phyloP scores from a whole-genome alignment of 2,329 filamentous ascomycete species.

The Phialemoniopsis sp. region DNA sequence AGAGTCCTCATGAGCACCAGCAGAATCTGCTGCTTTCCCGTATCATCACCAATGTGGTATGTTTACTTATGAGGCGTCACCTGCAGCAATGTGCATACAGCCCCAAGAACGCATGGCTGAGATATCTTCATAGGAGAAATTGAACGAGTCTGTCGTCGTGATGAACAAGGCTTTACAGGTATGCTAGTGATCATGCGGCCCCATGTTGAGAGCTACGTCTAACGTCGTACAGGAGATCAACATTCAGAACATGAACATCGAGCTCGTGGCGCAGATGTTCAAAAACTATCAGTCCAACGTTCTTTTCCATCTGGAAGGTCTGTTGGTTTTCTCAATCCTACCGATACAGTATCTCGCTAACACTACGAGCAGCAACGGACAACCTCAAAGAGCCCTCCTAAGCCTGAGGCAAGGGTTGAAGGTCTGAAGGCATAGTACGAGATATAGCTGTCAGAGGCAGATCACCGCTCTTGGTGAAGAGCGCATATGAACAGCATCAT shows the following conservation, averaged over 20 bases:
- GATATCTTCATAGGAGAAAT: constrained; percentile 68
- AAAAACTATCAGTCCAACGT: constrained; percentile 99
- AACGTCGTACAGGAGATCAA: constrained; percentile 74
- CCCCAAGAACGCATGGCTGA: constrained; percentile 5
- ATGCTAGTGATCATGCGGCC: constrained; percentile 11
- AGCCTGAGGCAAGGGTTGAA: neutral
- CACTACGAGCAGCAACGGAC: constrained; percentile 6
- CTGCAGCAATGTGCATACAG: constrained; percentile 26
- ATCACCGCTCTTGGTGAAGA: no score
- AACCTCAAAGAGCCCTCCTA: constrained; percentile 11
- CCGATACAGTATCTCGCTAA: neutral
- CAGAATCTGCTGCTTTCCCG: constrained; percentile 89
- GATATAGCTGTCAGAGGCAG: no score
- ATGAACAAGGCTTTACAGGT: constrained; percentile 92
- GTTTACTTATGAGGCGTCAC: no score
- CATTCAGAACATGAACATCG: constrained; percentile 97
- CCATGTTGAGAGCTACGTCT: neutral
- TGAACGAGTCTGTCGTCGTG: constrained; percentile 89
- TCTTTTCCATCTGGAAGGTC: constrained; percentile 94
- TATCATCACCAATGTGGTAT: constrained; percentile 95
- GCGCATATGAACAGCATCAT: no score
- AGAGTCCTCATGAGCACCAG: constrained; percentile 96
- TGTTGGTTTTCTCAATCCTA: neutral
- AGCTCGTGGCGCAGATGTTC: constrained; percentile 98
- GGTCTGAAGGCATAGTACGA: no score